phyloP scores from a whole-genome alignment of 257 asterid genomes.

The Capsicum pubescens region DNA sequence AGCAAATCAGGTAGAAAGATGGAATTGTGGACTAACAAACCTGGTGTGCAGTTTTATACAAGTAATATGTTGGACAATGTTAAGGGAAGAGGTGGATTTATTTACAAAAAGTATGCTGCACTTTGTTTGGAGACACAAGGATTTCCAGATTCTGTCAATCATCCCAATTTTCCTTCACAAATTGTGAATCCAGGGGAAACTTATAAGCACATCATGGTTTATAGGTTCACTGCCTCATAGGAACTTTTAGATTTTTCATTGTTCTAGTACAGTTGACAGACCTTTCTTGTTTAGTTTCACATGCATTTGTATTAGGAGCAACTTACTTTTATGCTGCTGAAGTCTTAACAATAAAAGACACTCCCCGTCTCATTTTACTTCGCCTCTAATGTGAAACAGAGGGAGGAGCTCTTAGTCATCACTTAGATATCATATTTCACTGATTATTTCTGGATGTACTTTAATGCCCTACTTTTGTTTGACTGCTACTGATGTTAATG shows the following conservation, averaged over 20 bases:
- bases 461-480: background rate
- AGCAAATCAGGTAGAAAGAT: conserved; percentile 65
- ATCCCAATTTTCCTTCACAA: conserved; percentile 75
- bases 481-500: background rate
- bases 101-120: conserved; percentile 55
- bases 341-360: no score
- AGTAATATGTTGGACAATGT: conserved; percentile 58
- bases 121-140: conserved; percentile 88
- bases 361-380: no score
- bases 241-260: background rate
- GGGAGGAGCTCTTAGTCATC: background rate
- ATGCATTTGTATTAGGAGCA: background rate
- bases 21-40: conserved; percentile 86
- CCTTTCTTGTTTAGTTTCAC: background rate
- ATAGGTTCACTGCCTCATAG: conserved; percentile 62
- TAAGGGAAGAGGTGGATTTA: conserved; percentile 61
- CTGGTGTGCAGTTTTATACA: conserved; percentile 81
- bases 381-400: no score
- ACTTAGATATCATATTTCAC: background rate
- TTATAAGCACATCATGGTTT: conserved; percentile 69
- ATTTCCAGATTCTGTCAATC: conserved; percentile 87
- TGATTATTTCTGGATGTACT: background rate
- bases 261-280: background rate
- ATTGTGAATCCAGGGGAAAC: conserved; percentile 65
- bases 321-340: no score